Conservation (phyloP, 2,329 filamentous ascomycete genomes). For the Microsporum canis region DNA sequence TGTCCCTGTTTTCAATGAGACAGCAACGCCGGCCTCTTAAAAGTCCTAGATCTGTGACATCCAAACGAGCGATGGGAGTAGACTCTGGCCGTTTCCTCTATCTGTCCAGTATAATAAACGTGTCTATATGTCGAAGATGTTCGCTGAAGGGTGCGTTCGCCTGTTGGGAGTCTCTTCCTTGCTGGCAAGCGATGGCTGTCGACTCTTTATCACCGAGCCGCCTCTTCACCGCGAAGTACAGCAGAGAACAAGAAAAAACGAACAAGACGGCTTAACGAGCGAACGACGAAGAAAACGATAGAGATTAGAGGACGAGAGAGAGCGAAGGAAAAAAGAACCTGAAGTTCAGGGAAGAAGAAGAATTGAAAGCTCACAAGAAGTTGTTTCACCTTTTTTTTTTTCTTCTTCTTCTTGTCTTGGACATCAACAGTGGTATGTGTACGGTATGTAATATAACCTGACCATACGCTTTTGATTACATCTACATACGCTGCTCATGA, state of each 20-base stretch:
- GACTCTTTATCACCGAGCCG: neutral
- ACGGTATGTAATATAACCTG: neutral
- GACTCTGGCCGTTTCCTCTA: neutral
- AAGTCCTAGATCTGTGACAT: neutral
- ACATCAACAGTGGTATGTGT: neutral
- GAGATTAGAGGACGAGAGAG: neutral
- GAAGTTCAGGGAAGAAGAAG: neutral
- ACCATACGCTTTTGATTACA: neutral
- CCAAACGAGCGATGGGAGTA: conserved; percentile 3
- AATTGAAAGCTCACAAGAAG: neutral
- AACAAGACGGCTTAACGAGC: neutral
- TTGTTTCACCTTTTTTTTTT: conserved; percentile 2
- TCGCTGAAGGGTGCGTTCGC: neutral
- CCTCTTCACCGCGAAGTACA: neutral
- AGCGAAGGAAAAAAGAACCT: neutral
- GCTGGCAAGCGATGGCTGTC: neutral
- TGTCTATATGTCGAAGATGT: neutral
- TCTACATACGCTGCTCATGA: neutral
- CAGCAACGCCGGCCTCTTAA: neutral
- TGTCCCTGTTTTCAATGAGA: neutral
- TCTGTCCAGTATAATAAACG: neutral
- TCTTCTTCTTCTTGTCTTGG: neutral
- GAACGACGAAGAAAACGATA: neutral
- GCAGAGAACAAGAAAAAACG: neutral
- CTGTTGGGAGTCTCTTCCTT: neutral